These are phyloP conservation scores for Lepidium aucheri DNA, from an alignment of 345 rosid genomes.

Conservation along the genomic window DNA sequence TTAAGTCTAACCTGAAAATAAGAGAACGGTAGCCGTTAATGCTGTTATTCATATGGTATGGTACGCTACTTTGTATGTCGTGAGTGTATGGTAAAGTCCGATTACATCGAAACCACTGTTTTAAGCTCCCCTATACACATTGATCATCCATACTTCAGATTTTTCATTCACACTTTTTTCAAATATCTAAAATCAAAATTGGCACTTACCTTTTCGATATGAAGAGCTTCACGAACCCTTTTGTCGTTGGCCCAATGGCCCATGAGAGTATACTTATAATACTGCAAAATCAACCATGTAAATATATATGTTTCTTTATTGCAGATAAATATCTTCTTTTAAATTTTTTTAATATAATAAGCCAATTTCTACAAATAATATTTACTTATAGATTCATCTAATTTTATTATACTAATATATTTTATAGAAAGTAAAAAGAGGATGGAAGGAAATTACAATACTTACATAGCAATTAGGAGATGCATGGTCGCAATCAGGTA, in stretches of 20 bases:
- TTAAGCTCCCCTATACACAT: neutral
- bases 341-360: too few species aligned
- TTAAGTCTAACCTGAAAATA: neutral
- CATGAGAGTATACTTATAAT: neutral
- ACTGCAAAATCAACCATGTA: slow-evolving; percentile 6
- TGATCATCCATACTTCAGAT: neutral
- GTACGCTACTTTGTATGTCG: neutral
- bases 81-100: neutral
- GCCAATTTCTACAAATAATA: too few species aligned
- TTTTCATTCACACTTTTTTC: neutral
- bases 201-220: neutral
- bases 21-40: slow-evolving; percentile 4
- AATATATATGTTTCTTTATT: neutral
- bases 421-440: too few species aligned
- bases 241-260: slow-evolving; percentile 3
- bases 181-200: neutral
- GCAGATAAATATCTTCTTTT: too few species aligned
- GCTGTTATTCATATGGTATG: slow-evolving; percentile 16
- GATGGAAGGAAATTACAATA: too few species aligned
- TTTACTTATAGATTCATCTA: too few species aligned
- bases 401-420: too few species aligned
- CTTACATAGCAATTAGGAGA: slow-evolving; percentile 7
- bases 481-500: slow-evolving; percentile 2
- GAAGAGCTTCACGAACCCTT: slow-evolving; percentile 15
- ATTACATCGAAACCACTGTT: slow-evolving; percentile 9